These are phyloP conservation scores for Niveomyces coronatus DNA, from an alignment of 2,329 filamentous ascomycete genomes.

Conservation along the genomic window DNA sequence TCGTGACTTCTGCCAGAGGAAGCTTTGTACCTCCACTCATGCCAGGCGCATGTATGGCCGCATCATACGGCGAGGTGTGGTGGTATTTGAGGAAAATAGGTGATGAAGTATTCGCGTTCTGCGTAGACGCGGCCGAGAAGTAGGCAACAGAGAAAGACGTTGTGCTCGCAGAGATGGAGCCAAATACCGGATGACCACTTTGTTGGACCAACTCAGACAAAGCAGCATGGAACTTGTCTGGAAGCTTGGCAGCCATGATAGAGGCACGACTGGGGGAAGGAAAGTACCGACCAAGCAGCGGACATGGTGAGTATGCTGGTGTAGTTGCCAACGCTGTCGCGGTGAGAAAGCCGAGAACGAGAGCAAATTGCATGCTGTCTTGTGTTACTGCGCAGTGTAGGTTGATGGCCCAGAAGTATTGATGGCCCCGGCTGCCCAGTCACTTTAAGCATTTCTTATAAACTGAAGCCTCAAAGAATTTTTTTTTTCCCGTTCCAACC, in stretches of 20 bases:
- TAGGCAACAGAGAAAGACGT: constrained; percentile 19
- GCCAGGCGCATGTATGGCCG: background rate
- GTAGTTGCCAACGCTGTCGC: background rate
- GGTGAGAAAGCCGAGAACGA: background rate
- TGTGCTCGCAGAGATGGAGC: constrained; percentile 16
- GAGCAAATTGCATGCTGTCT: background rate
- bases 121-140: constrained; percentile 11
- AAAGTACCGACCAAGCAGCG: constrained; percentile 13
- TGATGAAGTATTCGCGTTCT: constrained; percentile 5
- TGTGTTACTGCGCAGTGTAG: constrained; percentile 12
- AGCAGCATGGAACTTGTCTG: constrained; percentile 11
- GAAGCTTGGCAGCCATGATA: constrained; percentile 7
- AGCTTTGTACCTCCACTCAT: constrained; percentile 17
- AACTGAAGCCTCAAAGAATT: no score
- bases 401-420: no score
- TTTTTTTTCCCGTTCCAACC: no score
- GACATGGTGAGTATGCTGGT: constrained; percentile 14
- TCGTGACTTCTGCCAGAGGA: constrained; percentile 20
- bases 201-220: constrained; percentile 15
- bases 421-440: no score
- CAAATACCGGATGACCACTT: constrained; percentile 14
- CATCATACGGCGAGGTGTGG: constrained; percentile 12
- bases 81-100: constrained; percentile 16
- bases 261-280: constrained; percentile 12
- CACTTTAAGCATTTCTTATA: no score